Evolutionary conservation across 305 asterid species (phyloP), one percentile per base, ranked within the genome.

Genomic region (Fraxinus greggii): DNA sequence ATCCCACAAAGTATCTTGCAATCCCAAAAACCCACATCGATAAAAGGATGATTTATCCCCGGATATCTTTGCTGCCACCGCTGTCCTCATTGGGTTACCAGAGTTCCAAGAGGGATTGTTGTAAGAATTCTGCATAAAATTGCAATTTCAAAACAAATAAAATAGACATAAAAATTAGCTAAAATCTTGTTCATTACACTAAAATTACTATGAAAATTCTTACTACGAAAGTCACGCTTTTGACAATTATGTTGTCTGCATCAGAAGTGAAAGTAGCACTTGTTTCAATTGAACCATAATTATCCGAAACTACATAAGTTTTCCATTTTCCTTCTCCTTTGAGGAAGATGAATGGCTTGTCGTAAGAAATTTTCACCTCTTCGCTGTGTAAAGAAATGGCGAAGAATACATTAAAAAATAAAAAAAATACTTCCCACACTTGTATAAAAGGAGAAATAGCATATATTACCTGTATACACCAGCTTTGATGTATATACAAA

Each of bases 1-100:
- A 82, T 92, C 97, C 95, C 95, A 92, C 76, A 92, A 45, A 0
- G 97, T 92, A 36, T 92, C 97, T 82, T 92, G 95, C 31, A 89
- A 12, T n/a, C 97, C 95, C 5, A 85, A 3, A 83, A 92, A 92
- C 72, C 85, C 82, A 65, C 91, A 88, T 2, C 56, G 5, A 48
- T 79, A 87, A 61, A 92, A 91, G 2, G 87, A 87, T 3, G 84
- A 78, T 42, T 81, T 88, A 23, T 92, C 95, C 3, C 97, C 95
- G 54, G 78, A 56, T 0, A 92, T 78, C 86, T n/a, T 17, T 0
- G 88, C 95, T 15, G 97, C 97, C 15, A 83, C 83, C 0, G 97
- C 97, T 4, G 77, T 10, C 48, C 0, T 67, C 76, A 81, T 82
- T 0, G 85, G 84, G n/a, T 81, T 81, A 1, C 56, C 29, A 9